phyloP scores from a whole-genome alignment of 768 basidiomycete genomes.

The Lactifluus piperatus region DNA sequence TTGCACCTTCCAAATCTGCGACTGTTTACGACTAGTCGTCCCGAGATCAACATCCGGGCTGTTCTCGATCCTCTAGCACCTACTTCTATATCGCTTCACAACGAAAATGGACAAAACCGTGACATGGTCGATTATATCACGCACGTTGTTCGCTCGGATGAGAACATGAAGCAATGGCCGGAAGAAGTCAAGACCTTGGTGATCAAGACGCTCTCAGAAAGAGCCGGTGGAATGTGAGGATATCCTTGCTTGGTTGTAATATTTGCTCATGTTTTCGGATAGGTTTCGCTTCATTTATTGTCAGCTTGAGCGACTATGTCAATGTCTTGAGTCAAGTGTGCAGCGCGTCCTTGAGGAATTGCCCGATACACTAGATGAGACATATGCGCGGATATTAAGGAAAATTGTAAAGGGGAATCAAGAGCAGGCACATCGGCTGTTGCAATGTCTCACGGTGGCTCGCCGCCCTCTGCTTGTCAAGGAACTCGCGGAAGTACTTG shows the following conservation, averaged over 20 bases:
- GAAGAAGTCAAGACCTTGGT: not conserved
- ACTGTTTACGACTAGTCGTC: not conserved
- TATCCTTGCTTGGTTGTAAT: not conserved
- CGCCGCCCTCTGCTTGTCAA: not conserved
- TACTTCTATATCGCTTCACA: not conserved
- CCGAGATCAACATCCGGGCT: not conserved
- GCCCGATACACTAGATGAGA: not conserved
- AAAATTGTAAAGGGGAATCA: not conserved
- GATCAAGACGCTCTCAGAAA: not conserved
- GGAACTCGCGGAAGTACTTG: not conserved
- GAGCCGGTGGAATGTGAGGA: conserved; percentile 2
- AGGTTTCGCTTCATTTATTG: conserved; percentile 6
- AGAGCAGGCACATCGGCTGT: not conserved
- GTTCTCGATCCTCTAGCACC: not conserved
- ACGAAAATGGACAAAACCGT: not conserved
- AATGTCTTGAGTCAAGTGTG: not conserved
- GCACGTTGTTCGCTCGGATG: not conserved
- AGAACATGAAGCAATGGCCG: not conserved
- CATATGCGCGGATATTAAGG: not conserved
- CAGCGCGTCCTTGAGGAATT: not conserved
- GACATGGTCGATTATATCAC: not conserved
- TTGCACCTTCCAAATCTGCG: not conserved
- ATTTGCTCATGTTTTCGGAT: not conserved
- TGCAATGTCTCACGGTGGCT: not conserved
- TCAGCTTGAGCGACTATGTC: not conserved